phyloP scores from a whole-genome alignment of 345 rosid genomes.

The Acer saccharum region DNA sequence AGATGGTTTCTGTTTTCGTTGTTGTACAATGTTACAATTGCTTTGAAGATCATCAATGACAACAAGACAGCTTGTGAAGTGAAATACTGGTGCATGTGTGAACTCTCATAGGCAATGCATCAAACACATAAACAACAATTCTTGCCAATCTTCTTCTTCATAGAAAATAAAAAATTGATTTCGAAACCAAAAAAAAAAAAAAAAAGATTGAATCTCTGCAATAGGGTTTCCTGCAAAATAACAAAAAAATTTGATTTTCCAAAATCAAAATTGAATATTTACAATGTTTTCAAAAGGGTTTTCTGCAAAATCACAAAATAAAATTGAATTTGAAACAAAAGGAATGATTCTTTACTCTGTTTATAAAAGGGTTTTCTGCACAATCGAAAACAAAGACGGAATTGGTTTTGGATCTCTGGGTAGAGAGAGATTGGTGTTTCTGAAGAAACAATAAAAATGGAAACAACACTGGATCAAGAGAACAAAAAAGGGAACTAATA shows the following conservation, averaged over 20 bases:
- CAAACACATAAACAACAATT: background rate
- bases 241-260: no score
- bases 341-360: background rate
- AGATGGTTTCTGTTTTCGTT: background rate
- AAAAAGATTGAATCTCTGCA: background rate
- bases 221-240: background rate
- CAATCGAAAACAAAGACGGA: background rate
- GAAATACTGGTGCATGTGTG: no score
- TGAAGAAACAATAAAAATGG: background rate
- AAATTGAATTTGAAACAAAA: background rate
- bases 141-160: background rate
- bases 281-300: background rate
- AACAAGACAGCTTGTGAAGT: constrained; percentile 28
- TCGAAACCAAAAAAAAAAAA: background rate
- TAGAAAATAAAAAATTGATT: background rate
- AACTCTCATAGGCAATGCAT: background rate
- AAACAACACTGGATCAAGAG: background rate
- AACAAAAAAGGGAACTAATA: background rate
- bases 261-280: background rate
- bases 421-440: background rate
- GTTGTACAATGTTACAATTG: background rate
- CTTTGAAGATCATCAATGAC: no score
- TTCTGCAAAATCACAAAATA: background rate
- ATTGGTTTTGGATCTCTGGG: constrained; percentile 1
- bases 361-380: background rate